Base-by-base conservation (phyloP, 2,329 filamentous ascomycete species). In the Fusarium kyushuense region DNA sequence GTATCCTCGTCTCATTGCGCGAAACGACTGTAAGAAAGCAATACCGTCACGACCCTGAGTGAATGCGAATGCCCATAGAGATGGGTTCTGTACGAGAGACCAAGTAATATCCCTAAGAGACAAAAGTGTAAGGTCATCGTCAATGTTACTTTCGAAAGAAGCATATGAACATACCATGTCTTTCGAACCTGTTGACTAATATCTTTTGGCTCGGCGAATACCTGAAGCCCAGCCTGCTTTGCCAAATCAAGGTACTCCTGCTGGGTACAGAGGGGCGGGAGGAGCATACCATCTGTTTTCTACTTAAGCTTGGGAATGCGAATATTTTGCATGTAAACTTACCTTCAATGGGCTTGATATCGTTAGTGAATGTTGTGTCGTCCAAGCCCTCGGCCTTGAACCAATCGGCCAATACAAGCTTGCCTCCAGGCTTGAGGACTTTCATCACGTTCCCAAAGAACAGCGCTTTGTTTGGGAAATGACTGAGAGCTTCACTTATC, bases 401-500 rank as follows among this genome's bases (percentile, higher is more conserved):
- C 87, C 87, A 89, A 74, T 89, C 87, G 25, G 86, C 86, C 54
- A 89, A 76, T 6, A 87, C 85, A 43, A 89, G 74, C 74, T 83
- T 85, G 2, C 84, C 85, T 1, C 83, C 83, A 0, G 77, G 58
- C 36, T 79, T 82, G 49, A 89, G 76, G 33, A 89, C 77, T 46
- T 76, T 77, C 30, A 77, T 77, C 2, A 83, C 82, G 63, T 88
- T 88, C 27, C 76, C 74, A 72, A 89, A 89, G 77, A 89, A 89
- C 3, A 88, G 76, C 3, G 80, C 77, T 74, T 89, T 89, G 71
- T 88, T 81, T 1, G 86, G 86, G 58, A 89, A 83, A 74, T 89
- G 87, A 67, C 84, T 87, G 60, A 89, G 80, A 3, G 86, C 86
- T 74, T 89, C 87, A 48, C 84, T 87, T 73, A 89, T 88, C 87